A percentile compares a stretch with the other conserved stretches of the same genome.
Evolutionary conservation across 495 filamentous ascomycete species (phyloP).

Genomic region (Hypoxylon lienhwacheense): DNA sequence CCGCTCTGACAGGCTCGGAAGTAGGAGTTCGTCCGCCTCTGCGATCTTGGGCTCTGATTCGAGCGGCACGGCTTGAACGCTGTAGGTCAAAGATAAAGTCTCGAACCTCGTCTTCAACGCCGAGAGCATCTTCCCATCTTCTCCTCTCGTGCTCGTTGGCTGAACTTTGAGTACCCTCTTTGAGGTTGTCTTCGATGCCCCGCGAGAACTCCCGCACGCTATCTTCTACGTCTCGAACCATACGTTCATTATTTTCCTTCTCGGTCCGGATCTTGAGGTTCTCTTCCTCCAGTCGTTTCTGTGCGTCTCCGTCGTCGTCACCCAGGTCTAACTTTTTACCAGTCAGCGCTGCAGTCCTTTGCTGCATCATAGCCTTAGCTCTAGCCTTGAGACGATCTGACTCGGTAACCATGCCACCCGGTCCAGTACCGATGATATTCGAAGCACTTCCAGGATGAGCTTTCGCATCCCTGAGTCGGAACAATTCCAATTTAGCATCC

Average conservation of each 20-base stretch:
- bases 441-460: constrained; percentile 80
- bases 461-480: constrained; percentile 91
- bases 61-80: constrained; percentile 73
- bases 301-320: constrained; percentile 72
- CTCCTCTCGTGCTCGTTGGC: constrained; percentile 81
- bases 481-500: constrained; percentile 89
- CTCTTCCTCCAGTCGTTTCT: constrained; percentile 85
- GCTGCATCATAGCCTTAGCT: constrained; percentile 97
- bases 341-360: constrained; percentile 87
- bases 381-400: constrained; percentile 92
- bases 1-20: constrained; percentile 48
- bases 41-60: constrained; percentile 70
- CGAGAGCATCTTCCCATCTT: constrained; percentile 94
- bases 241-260: constrained; percentile 88
- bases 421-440: constrained; percentile 90
- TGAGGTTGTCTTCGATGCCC: constrained; percentile 81
- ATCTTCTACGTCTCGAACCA: constrained; percentile 96
- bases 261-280: constrained; percentile 77
- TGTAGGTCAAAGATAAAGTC: constrained; percentile 98
- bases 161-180: constrained; percentile 71
- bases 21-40: constrained; percentile 49
- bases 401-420: constrained; percentile 89
- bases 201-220: constrained; percentile 88
- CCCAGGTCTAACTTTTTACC: constrained; percentile 70
- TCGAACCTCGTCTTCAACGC: constrained; percentile 93